Base-by-base conservation (phyloP, 2,329 filamentous ascomycete genomes). In the Fusarium odoratissimum region DNA sequence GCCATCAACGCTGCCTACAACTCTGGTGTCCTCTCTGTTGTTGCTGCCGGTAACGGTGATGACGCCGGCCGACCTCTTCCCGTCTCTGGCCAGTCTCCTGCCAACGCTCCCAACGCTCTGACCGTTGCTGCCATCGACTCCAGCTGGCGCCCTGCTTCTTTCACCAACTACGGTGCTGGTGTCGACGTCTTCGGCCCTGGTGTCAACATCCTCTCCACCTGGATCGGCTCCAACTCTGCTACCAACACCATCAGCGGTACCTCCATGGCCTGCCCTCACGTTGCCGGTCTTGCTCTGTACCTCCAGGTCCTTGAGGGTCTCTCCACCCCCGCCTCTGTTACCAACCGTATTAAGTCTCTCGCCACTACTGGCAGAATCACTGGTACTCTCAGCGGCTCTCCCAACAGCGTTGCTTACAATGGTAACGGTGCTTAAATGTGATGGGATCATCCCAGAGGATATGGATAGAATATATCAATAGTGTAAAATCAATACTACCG, bases 341-440 rank as follows among this genome's bases (percentile, higher is more conserved):
- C 80, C 59, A 64, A 76, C 65, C 81, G 83, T 42, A 83, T 88
- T 64, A 80, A 82, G 75, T 75, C 82, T 40, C 81, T 88, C 45
- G 79, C 81, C 14, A 83, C 81, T 51, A 81, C 82, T 73, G 81
- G 81, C 60, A 78, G 78, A 28, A 63, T 86, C 69, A 80, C 82
- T 42, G 80, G 80, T 46, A 75, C 69, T 63, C 75, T 84, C 4
- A 79, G 68, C 51, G 79, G 82, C 58, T 85, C 83, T 67, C 79
- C 80, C 67, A 87, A 87, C 80, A 75, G 82, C 46, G 76, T 87
- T 63, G 82, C 82, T 42, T 88, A 85, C 81, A 88, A 88, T 76
- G 85, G 85, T 31, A 77, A 77, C 54, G 70, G 76, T 46, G 66
- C 72, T 56, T 75, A 72, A 41, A 46, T 19, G 3, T 5, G 16